Base-by-base conservation (phyloP, 2,329 filamentous ascomycete genomes). In the Cercospora brassicicola region DNA sequence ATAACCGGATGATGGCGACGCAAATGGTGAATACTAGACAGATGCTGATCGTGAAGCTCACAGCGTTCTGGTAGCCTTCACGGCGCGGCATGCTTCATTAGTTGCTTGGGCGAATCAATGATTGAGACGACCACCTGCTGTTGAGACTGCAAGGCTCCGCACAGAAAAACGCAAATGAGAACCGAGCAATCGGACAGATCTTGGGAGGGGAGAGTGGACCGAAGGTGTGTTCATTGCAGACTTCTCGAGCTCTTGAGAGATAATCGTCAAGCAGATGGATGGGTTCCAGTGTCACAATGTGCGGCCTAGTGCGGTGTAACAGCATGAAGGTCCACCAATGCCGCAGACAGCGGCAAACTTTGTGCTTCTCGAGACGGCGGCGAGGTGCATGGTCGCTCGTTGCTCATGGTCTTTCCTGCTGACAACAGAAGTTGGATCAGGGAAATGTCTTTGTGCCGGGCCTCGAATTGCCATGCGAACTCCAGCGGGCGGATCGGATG, bases 11-110 rank as follows among this genome's bases (percentile, higher is more conserved):
- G 7, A 73, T 62, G 26, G 73, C 75, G 45, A 77, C 73, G 70
- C 72, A 75, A 10, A 76, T 64, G 28, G 73, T 76, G 59, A 77
- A 77, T 42, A 72, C 72, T 31, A 78, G 71, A 64, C 75, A 76
- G n/a, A 78, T 71, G 62, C 73, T 76, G 67, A 77, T 71, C 20
- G 75, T 73, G 51, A 77, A 75, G 42, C 69, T 74, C 67, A 75
- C 63, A 3, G 71, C 70, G 36, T 76, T 73, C 61, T 71, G 64
- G 65, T 73, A 74, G 26, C 74, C 75, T 53, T 74, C 64, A 39
- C 70, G 70, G 31, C 64, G 68, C 51, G 73, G 71, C 73, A 75
- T 74, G 26, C 59, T 70, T 63, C n/a, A 39, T 20, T n/a, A 28
- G 6, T 15, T 55, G 48, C 48, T 30, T 55, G 48, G 11, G 23